Base-by-base conservation (phyloP, 225 moss, liverwort and hornwort genomes). In the Ulota crispa region DNA sequence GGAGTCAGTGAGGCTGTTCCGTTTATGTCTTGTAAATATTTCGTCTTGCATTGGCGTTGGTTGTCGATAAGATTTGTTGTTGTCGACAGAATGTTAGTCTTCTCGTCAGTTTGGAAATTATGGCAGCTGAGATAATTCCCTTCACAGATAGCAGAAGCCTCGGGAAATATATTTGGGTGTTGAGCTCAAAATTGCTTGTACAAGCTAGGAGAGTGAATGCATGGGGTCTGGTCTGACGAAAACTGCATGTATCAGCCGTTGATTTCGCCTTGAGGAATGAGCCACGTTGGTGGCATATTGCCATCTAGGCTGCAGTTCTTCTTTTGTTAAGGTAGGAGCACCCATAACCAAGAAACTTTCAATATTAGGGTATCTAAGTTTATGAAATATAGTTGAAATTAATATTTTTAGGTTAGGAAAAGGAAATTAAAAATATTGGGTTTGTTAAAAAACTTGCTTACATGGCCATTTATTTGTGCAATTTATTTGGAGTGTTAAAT, bases 1-100 rank as follows among this genome's bases (percentile, higher is more conserved):
- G 62, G 19, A 74, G 50, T 62, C 68, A 80, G 26, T 50, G 30
- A 68, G 79, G 10, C 56, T 54, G 55, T 45, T 83, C 52, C 34
- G 68, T 80, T 84, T 41, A 31, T 50, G 30, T 68, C 6, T 37
- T 47, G 27, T 27, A 11, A 11, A 47, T 37, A 23, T 60, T 50
- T 50, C 18, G 18, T 50, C 16, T 50, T 66, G 59, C 39, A 10
- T 10, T 26, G 7, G 47, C 23, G 26, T 68, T 50, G 47, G 4
- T 68, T 61, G 39, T 9, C 31, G 31, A 68, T 68, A 15, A 21
- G 8, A 62, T 24, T 54, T 54, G 52, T 28, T 24, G 31, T 19
- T 31, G 52, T 32, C 14, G 8, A 30, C 37, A 11, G 62, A 2
- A 62, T 62, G 62, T 27, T 71, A 50, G 24, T 36, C 59, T 73